Conservation (phyloP, 2,329 filamentous ascomycete species). For the Ceratocystis lukuohia region DNA sequence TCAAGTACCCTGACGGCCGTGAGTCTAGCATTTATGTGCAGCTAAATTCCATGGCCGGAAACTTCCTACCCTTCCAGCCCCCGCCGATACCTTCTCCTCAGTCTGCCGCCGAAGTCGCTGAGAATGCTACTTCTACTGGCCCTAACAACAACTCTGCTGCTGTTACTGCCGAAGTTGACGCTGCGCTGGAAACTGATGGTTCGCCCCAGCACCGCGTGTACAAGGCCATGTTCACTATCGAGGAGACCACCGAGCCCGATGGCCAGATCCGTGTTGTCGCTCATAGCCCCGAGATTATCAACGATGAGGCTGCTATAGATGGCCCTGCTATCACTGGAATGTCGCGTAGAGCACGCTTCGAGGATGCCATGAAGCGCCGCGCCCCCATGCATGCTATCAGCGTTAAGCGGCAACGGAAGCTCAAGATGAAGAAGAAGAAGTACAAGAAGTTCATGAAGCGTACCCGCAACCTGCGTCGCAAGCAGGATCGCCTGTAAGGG, state of each 20-base stretch:
- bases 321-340: slow-evolving; percentile 35
- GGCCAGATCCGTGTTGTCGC: slow-evolving; percentile 48
- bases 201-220: slow-evolving; percentile 42
- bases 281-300: slow-evolving; percentile 45
- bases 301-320: slow-evolving; percentile 33
- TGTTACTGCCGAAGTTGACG: slow-evolving; percentile 18
- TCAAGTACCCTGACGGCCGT: slow-evolving; percentile 43
- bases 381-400: slow-evolving; percentile 66
- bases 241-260: slow-evolving; percentile 48
- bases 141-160: slow-evolving; percentile 28
- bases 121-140: slow-evolving; percentile 23
- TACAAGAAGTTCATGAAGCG: slow-evolving; percentile 98
- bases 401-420: slow-evolving; percentile 78
- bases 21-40: slow-evolving; percentile 50
- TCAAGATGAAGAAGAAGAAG: slow-evolving; percentile 99
- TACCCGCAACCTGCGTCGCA: slow-evolving; percentile 77
- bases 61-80: slow-evolving; percentile 67
- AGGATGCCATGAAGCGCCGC: slow-evolving; percentile 38
- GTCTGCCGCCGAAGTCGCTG: slow-evolving; percentile 25
- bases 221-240: slow-evolving; percentile 52
- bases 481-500: slow-evolving; percentile 53
- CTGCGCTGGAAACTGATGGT: slow-evolving; percentile 25
- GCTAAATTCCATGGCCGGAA: slow-evolving; percentile 53
- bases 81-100: slow-evolving; percentile 65
- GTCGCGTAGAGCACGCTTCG: slow-evolving; percentile 42